Evolutionary conservation across 176 grass and related monocot genomes (phyloP).

Genomic region (Coix lacrymajobi): DNA sequence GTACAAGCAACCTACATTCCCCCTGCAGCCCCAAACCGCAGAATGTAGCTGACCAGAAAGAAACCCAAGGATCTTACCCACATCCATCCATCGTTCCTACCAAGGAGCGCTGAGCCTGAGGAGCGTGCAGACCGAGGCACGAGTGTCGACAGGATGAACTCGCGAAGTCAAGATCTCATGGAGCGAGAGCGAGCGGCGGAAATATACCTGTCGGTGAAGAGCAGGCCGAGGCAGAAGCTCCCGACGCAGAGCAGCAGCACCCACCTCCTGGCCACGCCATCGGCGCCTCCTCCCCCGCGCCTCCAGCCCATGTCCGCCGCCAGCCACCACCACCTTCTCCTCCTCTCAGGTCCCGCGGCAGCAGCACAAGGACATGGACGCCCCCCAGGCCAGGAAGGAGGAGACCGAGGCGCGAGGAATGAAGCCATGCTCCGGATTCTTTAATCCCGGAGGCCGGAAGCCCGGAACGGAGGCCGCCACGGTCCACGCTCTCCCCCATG

Average conservation of each 20-base stretch:
- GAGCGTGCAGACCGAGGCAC: background rate
- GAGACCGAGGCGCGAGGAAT: background rate
- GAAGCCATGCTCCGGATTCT: background rate
- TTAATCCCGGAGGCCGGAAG: background rate
- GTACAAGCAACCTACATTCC: background rate
- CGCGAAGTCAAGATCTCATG: background rate
- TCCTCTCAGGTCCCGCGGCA: constrained; percentile 13
- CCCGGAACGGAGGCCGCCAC: background rate
- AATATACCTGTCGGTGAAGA: constrained; percentile 79
- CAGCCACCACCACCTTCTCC: background rate
- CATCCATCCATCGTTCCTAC: background rate
- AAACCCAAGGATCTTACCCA: background rate
- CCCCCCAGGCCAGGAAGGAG: background rate
- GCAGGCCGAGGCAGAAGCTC: constrained; percentile 78
- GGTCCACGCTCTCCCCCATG: background rate
- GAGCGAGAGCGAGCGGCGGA: background rate
- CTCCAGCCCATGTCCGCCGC: constrained; percentile 29
- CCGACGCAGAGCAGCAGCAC: constrained; percentile 81
- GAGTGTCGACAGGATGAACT: background rate
- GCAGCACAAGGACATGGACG: background rate
- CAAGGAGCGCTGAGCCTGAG: too few species aligned
- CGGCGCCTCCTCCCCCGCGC: constrained; percentile 27
- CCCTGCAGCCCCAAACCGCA: background rate
- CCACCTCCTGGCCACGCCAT: constrained; percentile 52
- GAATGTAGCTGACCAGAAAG: background rate